These are phyloP conservation scores for Abelmoschus esculentus DNA, from an alignment of 345 rosid species.

Conservation along the genomic window DNA sequence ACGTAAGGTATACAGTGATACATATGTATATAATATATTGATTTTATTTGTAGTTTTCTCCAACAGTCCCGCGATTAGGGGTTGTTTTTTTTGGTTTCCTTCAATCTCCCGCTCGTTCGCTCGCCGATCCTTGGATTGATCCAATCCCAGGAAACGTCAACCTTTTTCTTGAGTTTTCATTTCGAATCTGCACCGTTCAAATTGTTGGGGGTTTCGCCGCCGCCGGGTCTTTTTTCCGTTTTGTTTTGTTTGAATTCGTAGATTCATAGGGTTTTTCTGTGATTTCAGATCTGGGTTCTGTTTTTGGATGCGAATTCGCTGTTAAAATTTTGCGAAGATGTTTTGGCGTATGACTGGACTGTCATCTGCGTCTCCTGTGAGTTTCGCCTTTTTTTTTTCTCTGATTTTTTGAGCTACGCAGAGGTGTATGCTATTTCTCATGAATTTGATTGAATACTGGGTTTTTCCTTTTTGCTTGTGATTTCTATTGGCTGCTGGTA, in stretches of 20 bases:
- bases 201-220: background rate
- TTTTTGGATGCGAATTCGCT: slow-evolving; percentile 17
- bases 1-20: background rate
- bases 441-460: slow-evolving; percentile 4
- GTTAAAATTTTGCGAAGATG: slow-evolving; percentile 37
- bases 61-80: background rate
- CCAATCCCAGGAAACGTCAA: background rate
- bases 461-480: background rate
- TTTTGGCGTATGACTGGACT: slow-evolving; percentile 96
- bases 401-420: slow-evolving; percentile 5
- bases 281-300: slow-evolving; percentile 35
- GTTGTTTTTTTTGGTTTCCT: background rate
- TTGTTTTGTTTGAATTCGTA: background rate
- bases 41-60: background rate
- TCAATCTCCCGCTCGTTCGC: background rate
- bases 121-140: background rate
- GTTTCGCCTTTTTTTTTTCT: slow-evolving; percentile 17
- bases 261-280: slow-evolving; percentile 27
- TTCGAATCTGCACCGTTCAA: background rate
- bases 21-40: background rate
- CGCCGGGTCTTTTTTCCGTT: background rate
- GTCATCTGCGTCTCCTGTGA: slow-evolving; percentile 87
- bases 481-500: slow-evolving; percentile 13
- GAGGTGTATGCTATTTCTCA: slow-evolving; percentile 3
- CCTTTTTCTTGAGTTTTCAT: background rate